phyloP scores from a whole-genome alignment of 2,329 filamentous ascomycete genomes.

The Graphilbum fragrans region DNA sequence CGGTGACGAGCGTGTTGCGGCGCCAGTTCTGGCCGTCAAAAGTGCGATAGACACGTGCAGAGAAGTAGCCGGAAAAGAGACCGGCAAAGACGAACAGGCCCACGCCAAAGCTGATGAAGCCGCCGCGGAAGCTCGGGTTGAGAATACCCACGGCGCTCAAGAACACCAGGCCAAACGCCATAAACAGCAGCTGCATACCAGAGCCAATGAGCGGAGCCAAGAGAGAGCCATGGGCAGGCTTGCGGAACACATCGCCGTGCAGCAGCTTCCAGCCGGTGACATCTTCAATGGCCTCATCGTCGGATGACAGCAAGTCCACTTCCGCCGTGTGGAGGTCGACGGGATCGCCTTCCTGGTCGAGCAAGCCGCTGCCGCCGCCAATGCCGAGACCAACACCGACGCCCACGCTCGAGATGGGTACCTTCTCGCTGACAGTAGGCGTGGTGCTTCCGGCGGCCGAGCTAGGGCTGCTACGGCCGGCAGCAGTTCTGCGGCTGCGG shows the following conservation, averaged over 20 bases:
- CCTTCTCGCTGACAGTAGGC: slow-evolving; percentile 36
- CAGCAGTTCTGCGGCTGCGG: slow-evolving; percentile 21
- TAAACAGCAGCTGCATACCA: slow-evolving; percentile 76
- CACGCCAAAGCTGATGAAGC: slow-evolving; percentile 74
- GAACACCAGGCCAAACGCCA: slow-evolving; percentile 59
- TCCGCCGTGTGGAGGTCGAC: slow-evolving; percentile 23
- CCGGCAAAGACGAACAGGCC: slow-evolving; percentile 77
- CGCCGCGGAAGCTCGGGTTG: slow-evolving; percentile 81
- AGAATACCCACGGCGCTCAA: slow-evolving; percentile 66
- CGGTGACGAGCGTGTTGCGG: slow-evolving; percentile 67
- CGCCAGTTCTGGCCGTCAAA: slow-evolving; percentile 66
- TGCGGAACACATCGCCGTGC: slow-evolving; percentile 77
- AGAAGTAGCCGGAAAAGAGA: slow-evolving; percentile 79
- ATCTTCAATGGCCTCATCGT: slow-evolving; percentile 66
- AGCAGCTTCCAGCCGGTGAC: slow-evolving; percentile 80
- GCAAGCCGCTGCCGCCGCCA: slow-evolving; percentile 29
- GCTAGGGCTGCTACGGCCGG: slow-evolving; percentile 14
- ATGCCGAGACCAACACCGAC: slow-evolving; percentile 5
- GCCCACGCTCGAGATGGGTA: slow-evolving; percentile 15
- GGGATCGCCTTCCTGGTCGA: slow-evolving; percentile 35
- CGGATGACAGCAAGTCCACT: slow-evolving; percentile 39
- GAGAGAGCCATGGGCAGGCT: slow-evolving; percentile 56
- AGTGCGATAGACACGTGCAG: slow-evolving; percentile 69
- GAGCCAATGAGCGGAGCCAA: slow-evolving; percentile 74
- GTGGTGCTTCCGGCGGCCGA: slow-evolving; percentile 23